Evolutionary conservation across 2,329 filamentous ascomycete species (phyloP), one percentile per base, ranked within the genome.

Genomic region (Dactylellina haptotyla): DNA sequence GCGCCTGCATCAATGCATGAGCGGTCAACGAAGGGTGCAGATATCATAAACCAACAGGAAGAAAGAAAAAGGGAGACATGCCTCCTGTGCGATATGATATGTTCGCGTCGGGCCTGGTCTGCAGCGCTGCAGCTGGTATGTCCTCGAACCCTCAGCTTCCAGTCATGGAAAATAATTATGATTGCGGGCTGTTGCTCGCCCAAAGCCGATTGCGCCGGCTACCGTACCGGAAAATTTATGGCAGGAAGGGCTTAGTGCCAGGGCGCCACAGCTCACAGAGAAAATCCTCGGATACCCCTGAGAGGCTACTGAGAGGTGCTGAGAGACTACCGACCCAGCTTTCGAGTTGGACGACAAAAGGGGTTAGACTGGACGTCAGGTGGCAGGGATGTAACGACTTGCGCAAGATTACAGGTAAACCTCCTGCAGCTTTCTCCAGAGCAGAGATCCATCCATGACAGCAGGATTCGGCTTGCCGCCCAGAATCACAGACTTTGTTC

Each of bases 331-430:
- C n/a, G n/a, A n/a, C 37, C 53, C 20, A 43, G 18, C 53, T 20
- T 43, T 57, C 23, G 9, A 41, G 30, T 26, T 4, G 26, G 34
- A 30, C 32, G 43, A 18, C 41, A 23, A 61, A 62, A 53, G 20
- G 14, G 54, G 64, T 41, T 69, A 56, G 64, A 46, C 48, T 48
- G 30, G 39, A 67, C 37, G 43, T 59, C 63, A 59, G 18, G 37
- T 45, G 53, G 25, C 54, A 69, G 41, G 64, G 64, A 69, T 62
- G n/a, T 10, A 18, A 46, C 48, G 50, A 53, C 64, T 61, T 61
- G 64, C 50, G 56, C 64, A 69, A 69, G 41, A 69, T 69, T 69
- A 56, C 54, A 69, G 63, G 63, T 37, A 41, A 56, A 50, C 39
- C 64, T 69, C 64, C 64, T 69, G 64, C 64, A 69, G 53, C 34